phyloP scores from a whole-genome alignment of 106 monocot species.

The Ottelia alismoides region DNA sequence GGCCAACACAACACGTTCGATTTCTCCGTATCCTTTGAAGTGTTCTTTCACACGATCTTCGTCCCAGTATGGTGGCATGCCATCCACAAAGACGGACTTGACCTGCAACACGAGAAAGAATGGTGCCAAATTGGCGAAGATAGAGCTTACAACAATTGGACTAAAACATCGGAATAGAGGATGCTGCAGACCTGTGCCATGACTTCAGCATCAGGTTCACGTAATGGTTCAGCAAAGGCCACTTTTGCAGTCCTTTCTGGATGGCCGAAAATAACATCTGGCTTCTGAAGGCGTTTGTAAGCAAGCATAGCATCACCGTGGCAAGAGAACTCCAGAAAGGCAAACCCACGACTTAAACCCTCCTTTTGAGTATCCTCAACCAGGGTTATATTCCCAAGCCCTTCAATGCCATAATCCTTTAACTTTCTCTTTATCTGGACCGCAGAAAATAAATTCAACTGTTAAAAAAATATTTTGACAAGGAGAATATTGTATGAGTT shows the following conservation, averaged over 20 bases:
- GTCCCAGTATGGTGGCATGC: slow-evolving; percentile 6
- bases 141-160: neutral
- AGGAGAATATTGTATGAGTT: neutral
- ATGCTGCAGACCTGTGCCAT: slow-evolving; percentile 7
- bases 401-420: no score
- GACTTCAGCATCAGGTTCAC: slow-evolving; percentile 10
- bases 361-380: slow-evolving; percentile 12
- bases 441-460: slow-evolving; percentile 1
- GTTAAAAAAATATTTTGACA: neutral
- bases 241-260: slow-evolving; percentile 11
- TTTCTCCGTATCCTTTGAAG: slow-evolving; percentile 6
- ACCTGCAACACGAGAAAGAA: slow-evolving; percentile 3
- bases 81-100: slow-evolving; percentile 12
- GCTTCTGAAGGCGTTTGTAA: slow-evolving; percentile 6
- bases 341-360: slow-evolving; percentile 11
- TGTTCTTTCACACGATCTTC: slow-evolving; percentile 12
- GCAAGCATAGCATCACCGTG: slow-evolving; percentile 12
- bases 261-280: slow-evolving; percentile 9
- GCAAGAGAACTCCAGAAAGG: slow-evolving; percentile 14
- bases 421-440: no score
- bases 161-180: neutral
- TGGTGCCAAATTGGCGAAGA: neutral
- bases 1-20: slow-evolving; percentile 6
- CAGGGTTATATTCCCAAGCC: slow-evolving; percentile 4
- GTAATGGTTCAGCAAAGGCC: slow-evolving; percentile 12